Evolutionary conservation across 2,329 filamentous ascomycete genomes (phyloP).

Genomic region (Corynespora cassiicola): DNA sequence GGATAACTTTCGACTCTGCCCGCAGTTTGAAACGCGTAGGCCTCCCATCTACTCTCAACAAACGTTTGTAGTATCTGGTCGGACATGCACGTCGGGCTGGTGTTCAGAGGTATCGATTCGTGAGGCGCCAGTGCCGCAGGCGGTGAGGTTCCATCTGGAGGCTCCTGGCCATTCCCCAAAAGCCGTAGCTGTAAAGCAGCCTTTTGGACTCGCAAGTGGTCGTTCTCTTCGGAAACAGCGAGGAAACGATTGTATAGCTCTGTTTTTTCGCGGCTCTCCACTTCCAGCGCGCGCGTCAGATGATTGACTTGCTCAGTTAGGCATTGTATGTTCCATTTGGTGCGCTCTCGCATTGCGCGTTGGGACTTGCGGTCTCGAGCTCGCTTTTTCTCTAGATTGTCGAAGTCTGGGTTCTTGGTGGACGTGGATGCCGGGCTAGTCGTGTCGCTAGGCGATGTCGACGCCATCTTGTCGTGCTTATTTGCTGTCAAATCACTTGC

Average conservation of each 20-base stretch:
- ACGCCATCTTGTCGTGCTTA: constrained; percentile 7
- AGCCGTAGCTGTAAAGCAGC: constrained; percentile 26
- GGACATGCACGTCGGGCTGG: constrained; percentile 20
- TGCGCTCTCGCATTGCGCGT: constrained; percentile 28
- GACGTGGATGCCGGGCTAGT: constrained; percentile 1
- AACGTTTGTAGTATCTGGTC: constrained; percentile 32
- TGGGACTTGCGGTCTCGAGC: constrained; percentile 31
- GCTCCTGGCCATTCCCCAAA: constrained; percentile 19
- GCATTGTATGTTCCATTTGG: constrained; percentile 27
- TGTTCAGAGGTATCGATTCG: constrained; percentile 28
- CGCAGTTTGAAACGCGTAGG: constrained; percentile 18
- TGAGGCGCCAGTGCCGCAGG: constrained; percentile 10
- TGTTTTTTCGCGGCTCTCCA: constrained; percentile 16
- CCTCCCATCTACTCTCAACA: constrained; percentile 23
- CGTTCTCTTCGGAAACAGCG: constrained; percentile 25
- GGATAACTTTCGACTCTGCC: constrained; percentile 19
- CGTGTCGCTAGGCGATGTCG: constrained; percentile 9
- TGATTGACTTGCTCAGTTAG: constrained; percentile 28
- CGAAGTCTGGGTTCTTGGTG: constrained; percentile 8
- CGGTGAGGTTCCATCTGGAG: constrained; percentile 4
- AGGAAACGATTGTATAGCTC: constrained; percentile 22
- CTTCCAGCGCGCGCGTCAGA: constrained; percentile 20
- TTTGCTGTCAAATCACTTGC: too few species aligned
- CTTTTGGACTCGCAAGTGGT: constrained; percentile 27
- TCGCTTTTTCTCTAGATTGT: constrained; percentile 25